phyloP scores from a whole-genome alignment of 129 eudicot species.

The Solidago caesia region DNA sequence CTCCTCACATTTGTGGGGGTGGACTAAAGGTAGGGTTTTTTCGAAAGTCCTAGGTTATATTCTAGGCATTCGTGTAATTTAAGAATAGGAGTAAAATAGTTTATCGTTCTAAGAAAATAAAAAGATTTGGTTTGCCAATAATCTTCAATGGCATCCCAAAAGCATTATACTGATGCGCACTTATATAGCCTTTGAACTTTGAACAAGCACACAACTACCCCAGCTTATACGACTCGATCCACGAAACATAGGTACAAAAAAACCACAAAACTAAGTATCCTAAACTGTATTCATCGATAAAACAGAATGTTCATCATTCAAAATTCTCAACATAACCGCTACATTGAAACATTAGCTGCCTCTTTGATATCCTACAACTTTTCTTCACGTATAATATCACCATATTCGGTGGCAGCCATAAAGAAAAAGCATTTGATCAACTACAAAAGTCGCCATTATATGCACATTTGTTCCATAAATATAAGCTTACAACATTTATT shows the following conservation, averaged over 20 bases:
- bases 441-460: slow-evolving; percentile 26
- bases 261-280: slow-evolving; percentile 11
- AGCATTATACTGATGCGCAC: no score
- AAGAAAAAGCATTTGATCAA: slow-evolving; percentile 23
- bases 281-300: slow-evolving; percentile 4
- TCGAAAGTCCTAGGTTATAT: no score
- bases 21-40: no score
- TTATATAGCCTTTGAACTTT: not conserved
- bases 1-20: no score
- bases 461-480: slow-evolving; percentile 35
- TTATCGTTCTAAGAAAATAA: no score
- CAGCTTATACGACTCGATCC: not conserved
- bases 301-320: slow-evolving; percentile 19
- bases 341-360: slow-evolving; percentile 20
- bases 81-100: no score
- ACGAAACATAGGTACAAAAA: not conserved
- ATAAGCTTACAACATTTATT: slow-evolving; percentile 24
- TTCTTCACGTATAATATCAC: slow-evolving; percentile 30
- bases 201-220: not conserved
- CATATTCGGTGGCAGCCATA: slow-evolving; percentile 22
- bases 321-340: slow-evolving; percentile 24
- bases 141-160: no score
- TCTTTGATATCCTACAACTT: slow-evolving; percentile 16
- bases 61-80: no score
- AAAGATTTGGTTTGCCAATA: no score